Evolutionary conservation across 1,284 basidiomycete species (phyloP).

Genomic region (Apiotrichum laibachii): DNA sequence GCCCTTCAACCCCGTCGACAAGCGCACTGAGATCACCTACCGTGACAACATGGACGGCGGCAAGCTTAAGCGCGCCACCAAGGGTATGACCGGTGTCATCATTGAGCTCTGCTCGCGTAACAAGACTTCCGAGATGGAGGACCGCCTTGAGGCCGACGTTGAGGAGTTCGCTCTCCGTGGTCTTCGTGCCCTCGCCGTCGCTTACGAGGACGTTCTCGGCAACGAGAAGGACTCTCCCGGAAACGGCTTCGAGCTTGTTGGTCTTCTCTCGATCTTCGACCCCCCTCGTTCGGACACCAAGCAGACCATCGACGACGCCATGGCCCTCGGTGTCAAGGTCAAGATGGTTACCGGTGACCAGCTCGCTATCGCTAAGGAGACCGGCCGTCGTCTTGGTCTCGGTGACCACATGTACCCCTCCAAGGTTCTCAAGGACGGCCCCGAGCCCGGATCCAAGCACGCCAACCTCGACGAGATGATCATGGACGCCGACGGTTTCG

Average conservation of each 20-base stretch:
- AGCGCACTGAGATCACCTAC: conserved; percentile 98
- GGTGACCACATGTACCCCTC: conserved; percentile 97
- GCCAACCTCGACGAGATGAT: conserved; percentile 87
- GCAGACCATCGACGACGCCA: conserved; percentile 96
- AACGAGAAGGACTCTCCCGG: conserved; percentile 59
- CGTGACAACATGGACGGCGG: conserved; percentile 79
- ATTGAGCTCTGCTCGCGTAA: conserved; percentile 94
- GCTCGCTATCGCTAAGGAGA: conserved; percentile 98
- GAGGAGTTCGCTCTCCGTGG: conserved; percentile 94
- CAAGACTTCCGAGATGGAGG: conserved; percentile 89
- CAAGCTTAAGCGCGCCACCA: conserved; percentile 95
- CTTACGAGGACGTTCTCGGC: conserved; percentile 87
- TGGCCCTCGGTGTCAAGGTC: conserved; percentile 92
- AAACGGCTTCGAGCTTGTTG: conserved; percentile 94
- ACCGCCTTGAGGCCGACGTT: conserved; percentile 87
- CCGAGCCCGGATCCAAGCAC: conserved; percentile 72
- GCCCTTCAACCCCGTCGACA: conserved; percentile 98
- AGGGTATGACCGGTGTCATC: conserved; percentile 98
- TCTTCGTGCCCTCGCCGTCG: conserved; percentile 95
- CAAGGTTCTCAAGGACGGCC: conserved; percentile 90
- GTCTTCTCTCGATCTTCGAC: conserved; percentile 96
- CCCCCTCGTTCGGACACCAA: conserved; percentile 98
- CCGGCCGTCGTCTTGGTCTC: conserved; percentile 91
- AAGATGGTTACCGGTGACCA: conserved; percentile 99
- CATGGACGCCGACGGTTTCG: conserved; percentile 63